These are phyloP conservation scores for Xenosphaeropsis pyriputrescens DNA, from an alignment of 2,329 filamentous ascomycete species.

Conservation along the genomic window DNA sequence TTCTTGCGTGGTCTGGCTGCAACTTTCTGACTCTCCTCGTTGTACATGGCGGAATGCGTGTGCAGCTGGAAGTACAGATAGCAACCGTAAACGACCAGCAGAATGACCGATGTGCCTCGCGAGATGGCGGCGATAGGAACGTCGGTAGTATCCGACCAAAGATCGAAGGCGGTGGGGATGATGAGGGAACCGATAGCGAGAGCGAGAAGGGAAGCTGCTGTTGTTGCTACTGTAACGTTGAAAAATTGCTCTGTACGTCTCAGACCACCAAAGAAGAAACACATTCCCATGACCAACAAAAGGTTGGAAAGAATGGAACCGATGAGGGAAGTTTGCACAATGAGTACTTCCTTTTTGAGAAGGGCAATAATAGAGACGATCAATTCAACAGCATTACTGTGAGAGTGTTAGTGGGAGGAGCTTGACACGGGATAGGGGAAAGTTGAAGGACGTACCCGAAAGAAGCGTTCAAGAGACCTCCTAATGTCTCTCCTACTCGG, in stretches of 20 bases:
- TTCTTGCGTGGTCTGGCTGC: conserved; percentile 37
- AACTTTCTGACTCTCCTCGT: conserved; percentile 64
- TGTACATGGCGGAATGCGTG: conserved; percentile 70
- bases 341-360: conserved; percentile 48
- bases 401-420: conserved; percentile 13
- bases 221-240: conserved; percentile 85
- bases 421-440: conserved; percentile 3
- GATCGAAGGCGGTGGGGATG: conserved; percentile 76
- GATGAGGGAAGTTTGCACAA: conserved; percentile 86
- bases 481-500: conserved; percentile 69
- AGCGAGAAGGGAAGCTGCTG: conserved; percentile 57
- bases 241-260: conserved; percentile 73
- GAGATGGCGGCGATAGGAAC: conserved; percentile 47
- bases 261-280: conserved; percentile 65
- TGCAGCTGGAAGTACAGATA: conserved; percentile 89
- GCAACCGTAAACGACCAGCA: conserved; percentile 68
- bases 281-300: conserved; percentile 79
- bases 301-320: conserved; percentile 87
- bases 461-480: conserved; percentile 77
- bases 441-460: conserved; percentile 49
- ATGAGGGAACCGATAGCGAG: conserved; percentile 66
- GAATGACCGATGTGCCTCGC: conserved; percentile 62
- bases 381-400: conserved; percentile 69
- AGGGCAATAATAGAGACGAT: conserved; percentile 83
- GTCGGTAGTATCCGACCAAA: conserved; percentile 29